These are phyloP conservation scores for Polyplosphaeria fusca DNA, from an alignment of 495 filamentous ascomycete species.

Conservation along the genomic window DNA sequence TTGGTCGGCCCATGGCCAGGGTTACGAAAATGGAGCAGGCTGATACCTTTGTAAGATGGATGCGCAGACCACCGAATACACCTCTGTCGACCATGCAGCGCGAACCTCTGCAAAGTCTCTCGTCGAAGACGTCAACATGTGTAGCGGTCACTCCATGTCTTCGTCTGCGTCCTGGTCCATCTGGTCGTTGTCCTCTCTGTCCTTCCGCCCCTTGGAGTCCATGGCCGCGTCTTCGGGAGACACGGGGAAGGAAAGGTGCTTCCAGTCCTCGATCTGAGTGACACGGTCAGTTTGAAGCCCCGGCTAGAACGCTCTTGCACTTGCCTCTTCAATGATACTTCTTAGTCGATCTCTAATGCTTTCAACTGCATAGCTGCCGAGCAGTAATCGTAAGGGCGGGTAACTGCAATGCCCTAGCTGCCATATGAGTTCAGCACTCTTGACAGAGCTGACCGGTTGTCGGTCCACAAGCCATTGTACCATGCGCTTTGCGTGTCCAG, in stretches of 20 bases:
- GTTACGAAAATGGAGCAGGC: no score
- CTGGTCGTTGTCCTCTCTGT: not conserved
- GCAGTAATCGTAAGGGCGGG: conserved; percentile 76
- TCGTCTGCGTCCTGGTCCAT: conserved; percentile 2
- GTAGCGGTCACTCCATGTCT: no score
- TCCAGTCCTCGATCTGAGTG: conserved; percentile 46
- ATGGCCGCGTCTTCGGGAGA: conserved; percentile 25
- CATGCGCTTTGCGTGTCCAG: conserved; percentile 86
- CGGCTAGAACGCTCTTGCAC: not conserved
- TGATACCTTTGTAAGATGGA: no score
- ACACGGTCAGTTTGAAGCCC: not conserved
- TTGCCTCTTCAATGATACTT: conserved; percentile 86
- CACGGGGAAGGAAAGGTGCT: conserved; percentile 42
- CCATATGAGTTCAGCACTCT: conserved; percentile 95
- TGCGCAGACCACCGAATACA: no score
- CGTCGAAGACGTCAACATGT: no score
- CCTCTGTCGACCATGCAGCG: no score
- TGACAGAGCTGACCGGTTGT: conserved; percentile 87
- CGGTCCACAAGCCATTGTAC: conserved; percentile 92
- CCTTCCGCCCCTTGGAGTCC: not conserved
- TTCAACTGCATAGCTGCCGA: conserved; percentile 93
- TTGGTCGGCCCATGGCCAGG: no score
- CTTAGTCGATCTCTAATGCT: conserved; percentile 85
- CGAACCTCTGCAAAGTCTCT: no score
- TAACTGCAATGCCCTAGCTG: conserved; percentile 90